Percentiles rank a stretch among this genome's conserved stretches.
Conservation (phyloP, 2,329 filamentous ascomycete genomes). For the Elsinoe necatrix region DNA sequence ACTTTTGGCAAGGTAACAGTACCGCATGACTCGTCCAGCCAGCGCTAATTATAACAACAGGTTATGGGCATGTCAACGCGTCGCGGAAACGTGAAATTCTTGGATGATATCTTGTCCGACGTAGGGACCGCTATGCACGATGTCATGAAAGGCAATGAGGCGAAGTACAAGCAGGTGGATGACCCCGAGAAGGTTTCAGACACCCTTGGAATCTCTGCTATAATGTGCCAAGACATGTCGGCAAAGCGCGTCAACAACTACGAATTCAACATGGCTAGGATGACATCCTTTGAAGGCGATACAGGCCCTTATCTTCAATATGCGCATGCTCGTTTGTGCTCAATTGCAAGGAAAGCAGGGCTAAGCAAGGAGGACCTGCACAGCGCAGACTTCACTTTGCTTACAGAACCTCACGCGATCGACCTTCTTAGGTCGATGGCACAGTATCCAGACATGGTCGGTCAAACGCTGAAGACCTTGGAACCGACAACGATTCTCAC, state of each 20-base stretch:
- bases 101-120: constrained; percentile 41
- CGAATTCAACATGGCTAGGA: constrained; percentile 68
- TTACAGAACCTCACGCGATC: constrained; percentile 62
- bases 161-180: constrained; percentile 83
- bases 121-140: constrained; percentile 95
- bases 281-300: constrained; percentile 78
- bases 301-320: constrained; percentile 81
- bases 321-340: constrained; percentile 62
- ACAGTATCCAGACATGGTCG: constrained; percentile 76
- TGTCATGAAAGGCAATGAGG: constrained; percentile 82
- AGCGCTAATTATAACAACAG: too few relatives aligned
- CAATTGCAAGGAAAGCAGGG: constrained; percentile 51
- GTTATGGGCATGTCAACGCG: constrained; percentile 57
- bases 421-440: constrained; percentile 68
- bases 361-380: constrained; percentile 47
- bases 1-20: constrained; percentile 61
- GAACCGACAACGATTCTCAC: constrained; percentile 62
- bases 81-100: constrained; percentile 44
- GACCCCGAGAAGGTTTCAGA: constrained; percentile 76
- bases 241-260: constrained; percentile 76
- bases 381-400: constrained; percentile 56
- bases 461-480: constrained; percentile 75
- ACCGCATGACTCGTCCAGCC: too few relatives aligned
- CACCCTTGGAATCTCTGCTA: constrained; percentile 81
- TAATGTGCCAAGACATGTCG: constrained; percentile 99